phyloP scores from a whole-genome alignment of 768 basidiomycete genomes.

The Guyanaporus albipodus region DNA sequence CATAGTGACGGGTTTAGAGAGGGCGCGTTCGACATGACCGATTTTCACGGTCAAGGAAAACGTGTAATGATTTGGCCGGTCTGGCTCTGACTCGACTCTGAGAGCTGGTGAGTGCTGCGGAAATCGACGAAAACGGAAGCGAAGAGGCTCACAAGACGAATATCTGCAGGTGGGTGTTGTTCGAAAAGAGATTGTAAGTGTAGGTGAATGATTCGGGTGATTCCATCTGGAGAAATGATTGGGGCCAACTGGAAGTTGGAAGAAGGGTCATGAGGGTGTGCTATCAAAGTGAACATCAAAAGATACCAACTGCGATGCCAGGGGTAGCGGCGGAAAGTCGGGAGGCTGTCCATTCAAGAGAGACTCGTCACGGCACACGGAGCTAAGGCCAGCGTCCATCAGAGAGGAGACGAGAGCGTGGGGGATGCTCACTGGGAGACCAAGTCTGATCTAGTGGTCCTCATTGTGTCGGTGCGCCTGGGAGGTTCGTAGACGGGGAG shows the following conservation, averaged over 20 bases:
- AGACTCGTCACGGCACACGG: conserved; percentile 2
- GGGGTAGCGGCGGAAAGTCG: neutral
- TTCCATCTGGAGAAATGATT: conserved; percentile 26
- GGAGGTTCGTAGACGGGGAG: conserved; percentile 23
- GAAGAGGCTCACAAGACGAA: conserved; percentile 48
- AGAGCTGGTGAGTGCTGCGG: conserved; percentile 1
- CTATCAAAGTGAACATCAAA: neutral
- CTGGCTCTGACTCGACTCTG: conserved; percentile 30
- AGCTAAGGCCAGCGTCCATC: neutral
- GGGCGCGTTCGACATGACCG: conserved; percentile 50
- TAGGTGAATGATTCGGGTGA: conserved; percentile 31
- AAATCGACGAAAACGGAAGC: neutral
- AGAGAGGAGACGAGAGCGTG: neutral
- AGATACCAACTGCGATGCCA: conserved; percentile 10
- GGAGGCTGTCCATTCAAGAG: conserved; percentile 10
- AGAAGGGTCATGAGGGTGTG: conserved; percentile 6
- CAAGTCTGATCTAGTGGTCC: neutral
- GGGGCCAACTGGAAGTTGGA: conserved; percentile 15
- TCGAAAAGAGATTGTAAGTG: conserved; percentile 46
- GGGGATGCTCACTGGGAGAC: conserved; percentile 2
- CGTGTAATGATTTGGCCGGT: conserved; percentile 37
- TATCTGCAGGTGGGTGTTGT: conserved; percentile 44
- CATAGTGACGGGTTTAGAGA: conserved; percentile 46
- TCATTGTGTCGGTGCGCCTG: neutral
- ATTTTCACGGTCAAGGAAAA: conserved; percentile 53